Evolutionary conservation across 805 yeast genomes (phyloP).

Genomic region (Diddensiella santjacobensis): DNA sequence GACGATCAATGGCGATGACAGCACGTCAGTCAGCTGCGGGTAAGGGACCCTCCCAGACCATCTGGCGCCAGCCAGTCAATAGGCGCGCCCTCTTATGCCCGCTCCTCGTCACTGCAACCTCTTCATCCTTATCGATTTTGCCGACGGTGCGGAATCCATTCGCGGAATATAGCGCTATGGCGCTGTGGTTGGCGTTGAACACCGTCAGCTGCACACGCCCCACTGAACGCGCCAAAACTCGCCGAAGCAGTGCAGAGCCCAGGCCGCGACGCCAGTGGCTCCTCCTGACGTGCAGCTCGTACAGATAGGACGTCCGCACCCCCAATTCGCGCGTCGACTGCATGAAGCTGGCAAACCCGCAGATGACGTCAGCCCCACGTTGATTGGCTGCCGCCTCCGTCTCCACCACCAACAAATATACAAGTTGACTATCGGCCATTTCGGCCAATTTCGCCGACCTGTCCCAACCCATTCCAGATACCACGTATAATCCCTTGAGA

Average conservation of each 20-base stretch:
- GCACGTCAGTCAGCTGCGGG: too few species aligned
- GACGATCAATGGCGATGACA: too few species aligned
- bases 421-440: slow-evolving; percentile 22
- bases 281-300: slow-evolving; percentile 28
- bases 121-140: too few species aligned
- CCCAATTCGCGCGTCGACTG: neutral
- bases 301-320: slow-evolving; percentile 19
- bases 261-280: slow-evolving; percentile 21
- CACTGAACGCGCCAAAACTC: slow-evolving; percentile 11
- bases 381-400: too few species aligned
- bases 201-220: slow-evolving; percentile 22
- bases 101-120: too few species aligned
- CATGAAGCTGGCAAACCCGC: slow-evolving; percentile 24
- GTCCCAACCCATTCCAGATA: slow-evolving; percentile 28
- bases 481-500: slow-evolving; percentile 24
- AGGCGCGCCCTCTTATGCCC: too few species aligned
- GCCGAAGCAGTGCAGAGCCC: slow-evolving; percentile 21
- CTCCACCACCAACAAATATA: slow-evolving; percentile 14
- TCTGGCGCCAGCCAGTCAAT: too few species aligned
- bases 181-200: slow-evolving; percentile 24
- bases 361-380: too few species aligned
- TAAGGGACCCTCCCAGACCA: too few species aligned
- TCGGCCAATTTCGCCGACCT: slow-evolving; percentile 24
- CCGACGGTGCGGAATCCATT: too few species aligned
- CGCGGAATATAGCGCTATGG: slow-evolving; percentile 23